phyloP scores from a whole-genome alignment of 495 filamentous ascomycete genomes.

The Penicillium soppii region DNA sequence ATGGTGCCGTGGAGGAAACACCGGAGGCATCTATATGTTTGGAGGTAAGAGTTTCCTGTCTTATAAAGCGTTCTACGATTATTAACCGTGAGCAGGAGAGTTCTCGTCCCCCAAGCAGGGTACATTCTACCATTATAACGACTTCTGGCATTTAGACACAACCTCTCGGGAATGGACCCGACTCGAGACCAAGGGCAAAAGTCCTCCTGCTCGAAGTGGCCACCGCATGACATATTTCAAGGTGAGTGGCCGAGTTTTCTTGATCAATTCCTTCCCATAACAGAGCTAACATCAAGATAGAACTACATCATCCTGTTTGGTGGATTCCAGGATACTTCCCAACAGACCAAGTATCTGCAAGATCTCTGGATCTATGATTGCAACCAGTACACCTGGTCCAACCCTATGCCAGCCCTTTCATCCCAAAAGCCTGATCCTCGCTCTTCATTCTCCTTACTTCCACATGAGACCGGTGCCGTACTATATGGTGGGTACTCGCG shows the following conservation, averaged over 20 bases:
- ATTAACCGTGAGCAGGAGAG: slow-evolving; percentile 35
- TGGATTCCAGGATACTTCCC: slow-evolving; percentile 94
- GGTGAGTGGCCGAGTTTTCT: slow-evolving; percentile 38
- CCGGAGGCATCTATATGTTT: slow-evolving; percentile 85
- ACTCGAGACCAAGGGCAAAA: slow-evolving; percentile 82
- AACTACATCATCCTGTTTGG: slow-evolving; percentile 74
- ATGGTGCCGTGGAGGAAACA: slow-evolving; percentile 84
- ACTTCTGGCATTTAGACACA: slow-evolving; percentile 92
- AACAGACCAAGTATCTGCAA: slow-evolving; percentile 85
- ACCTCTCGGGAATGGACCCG: slow-evolving; percentile 83
- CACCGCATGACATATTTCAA: slow-evolving; percentile 96
- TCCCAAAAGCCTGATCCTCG: slow-evolving; percentile 85
- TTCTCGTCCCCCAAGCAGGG: slow-evolving; percentile 88
- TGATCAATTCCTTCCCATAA: neutral
- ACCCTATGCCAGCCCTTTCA: slow-evolving; percentile 65
- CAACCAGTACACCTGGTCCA: slow-evolving; percentile 73
- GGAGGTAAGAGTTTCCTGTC: slow-evolving; percentile 56
- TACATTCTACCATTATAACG: slow-evolving; percentile 98
- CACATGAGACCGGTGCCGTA: slow-evolving; percentile 84
- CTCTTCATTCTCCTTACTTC: slow-evolving; percentile 86
- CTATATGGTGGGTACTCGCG: slow-evolving; percentile 92
- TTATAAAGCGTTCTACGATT: slow-evolving; percentile 38
- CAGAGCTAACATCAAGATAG: slow-evolving; percentile 16
- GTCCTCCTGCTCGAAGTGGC: slow-evolving; percentile 84
- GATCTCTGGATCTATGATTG: slow-evolving; percentile 69